These are phyloP conservation scores for Talaromyces trachyspermus DNA, from an alignment of 495 filamentous ascomycete species.

Conservation along the genomic window DNA sequence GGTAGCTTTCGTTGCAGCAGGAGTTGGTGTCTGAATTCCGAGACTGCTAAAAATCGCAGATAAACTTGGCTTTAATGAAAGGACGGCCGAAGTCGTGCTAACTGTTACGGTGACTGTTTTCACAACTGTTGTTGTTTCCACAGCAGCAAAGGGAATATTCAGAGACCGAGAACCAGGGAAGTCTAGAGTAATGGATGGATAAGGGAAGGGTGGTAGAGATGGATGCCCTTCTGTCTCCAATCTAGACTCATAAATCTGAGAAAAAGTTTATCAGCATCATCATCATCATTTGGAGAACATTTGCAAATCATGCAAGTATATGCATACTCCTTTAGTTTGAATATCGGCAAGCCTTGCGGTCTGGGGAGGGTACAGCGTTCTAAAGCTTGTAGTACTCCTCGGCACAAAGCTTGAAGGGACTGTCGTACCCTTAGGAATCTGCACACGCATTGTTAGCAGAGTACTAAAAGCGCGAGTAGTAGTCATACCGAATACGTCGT, in stretches of 20 bases:
- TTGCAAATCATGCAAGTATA: not conserved
- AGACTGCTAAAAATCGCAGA: slow-evolving; percentile 6
- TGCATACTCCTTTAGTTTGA: slow-evolving; percentile 6
- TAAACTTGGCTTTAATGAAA: not conserved
- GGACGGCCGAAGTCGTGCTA: slow-evolving; percentile 7
- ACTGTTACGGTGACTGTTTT: slow-evolving; percentile 15
- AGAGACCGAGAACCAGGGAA: not conserved
- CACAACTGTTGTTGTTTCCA: not conserved
- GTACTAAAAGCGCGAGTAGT: not conserved
- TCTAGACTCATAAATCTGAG: slow-evolving; percentile 28
- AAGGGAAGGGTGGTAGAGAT: slow-evolving; percentile 28
- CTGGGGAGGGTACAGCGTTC: slow-evolving; percentile 1
- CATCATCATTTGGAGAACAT: not conserved
- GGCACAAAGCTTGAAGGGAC: not conserved
- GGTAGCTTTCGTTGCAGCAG: slow-evolving; percentile 7
- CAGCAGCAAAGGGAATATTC: not conserved
- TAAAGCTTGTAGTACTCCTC: slow-evolving; percentile 1
- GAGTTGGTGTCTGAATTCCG: slow-evolving; percentile 4
- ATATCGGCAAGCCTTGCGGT: not conserved
- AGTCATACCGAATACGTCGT: slow-evolving; percentile 3
- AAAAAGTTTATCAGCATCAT: not conserved
- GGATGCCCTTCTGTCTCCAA: slow-evolving; percentile 38
- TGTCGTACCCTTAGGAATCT: not conserved
- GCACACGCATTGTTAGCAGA: not conserved
- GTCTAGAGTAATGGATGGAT: not conserved